phyloP scores from a whole-genome alignment of 768 basidiomycete species.

The Tricholoma sp. region DNA sequence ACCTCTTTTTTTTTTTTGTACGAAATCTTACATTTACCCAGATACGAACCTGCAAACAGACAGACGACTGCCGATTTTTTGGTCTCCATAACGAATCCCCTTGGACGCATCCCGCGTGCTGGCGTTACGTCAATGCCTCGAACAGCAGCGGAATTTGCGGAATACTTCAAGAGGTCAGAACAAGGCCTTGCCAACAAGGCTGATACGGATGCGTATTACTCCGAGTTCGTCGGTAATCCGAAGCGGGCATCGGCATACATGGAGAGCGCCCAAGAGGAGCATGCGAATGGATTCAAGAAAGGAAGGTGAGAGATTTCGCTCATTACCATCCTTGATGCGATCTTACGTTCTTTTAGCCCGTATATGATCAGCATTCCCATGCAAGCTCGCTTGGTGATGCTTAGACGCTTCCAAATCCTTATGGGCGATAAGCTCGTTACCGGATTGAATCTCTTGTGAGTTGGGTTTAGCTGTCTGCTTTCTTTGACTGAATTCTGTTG shows the following conservation, averaged over 20 bases:
- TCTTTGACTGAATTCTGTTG: background rate
- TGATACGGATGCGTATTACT: constrained; percentile 42
- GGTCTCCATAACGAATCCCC: constrained; percentile 56
- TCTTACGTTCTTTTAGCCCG: constrained; percentile 24
- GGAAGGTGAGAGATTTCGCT: constrained; percentile 18
- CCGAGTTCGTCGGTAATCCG: constrained; percentile 38
- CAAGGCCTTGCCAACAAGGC: constrained; percentile 35
- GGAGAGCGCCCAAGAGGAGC: no score
- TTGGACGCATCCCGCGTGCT: constrained; percentile 45
- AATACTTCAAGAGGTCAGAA: constrained; percentile 37
- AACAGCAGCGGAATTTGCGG: constrained; percentile 54
- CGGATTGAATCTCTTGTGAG: constrained; percentile 28
- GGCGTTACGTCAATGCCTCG: constrained; percentile 42
- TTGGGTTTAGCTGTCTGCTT: constrained; percentile 10
- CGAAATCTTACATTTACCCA: constrained; percentile 22
- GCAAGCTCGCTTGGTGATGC: constrained; percentile 41
- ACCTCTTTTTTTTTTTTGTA: background rate
- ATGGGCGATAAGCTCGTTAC: constrained; percentile 34
- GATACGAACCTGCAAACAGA: constrained; percentile 54
- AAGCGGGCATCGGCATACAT: constrained; percentile 38
- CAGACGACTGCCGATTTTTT: constrained; percentile 67
- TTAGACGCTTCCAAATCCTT: constrained; percentile 39
- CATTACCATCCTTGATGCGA: background rate
- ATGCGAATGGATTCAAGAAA: constrained; percentile 33
- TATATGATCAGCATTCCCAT: constrained; percentile 39